Base-by-base conservation (phyloP, 2,329 filamentous ascomycete species). In the Aspergillus sp. region DNA sequence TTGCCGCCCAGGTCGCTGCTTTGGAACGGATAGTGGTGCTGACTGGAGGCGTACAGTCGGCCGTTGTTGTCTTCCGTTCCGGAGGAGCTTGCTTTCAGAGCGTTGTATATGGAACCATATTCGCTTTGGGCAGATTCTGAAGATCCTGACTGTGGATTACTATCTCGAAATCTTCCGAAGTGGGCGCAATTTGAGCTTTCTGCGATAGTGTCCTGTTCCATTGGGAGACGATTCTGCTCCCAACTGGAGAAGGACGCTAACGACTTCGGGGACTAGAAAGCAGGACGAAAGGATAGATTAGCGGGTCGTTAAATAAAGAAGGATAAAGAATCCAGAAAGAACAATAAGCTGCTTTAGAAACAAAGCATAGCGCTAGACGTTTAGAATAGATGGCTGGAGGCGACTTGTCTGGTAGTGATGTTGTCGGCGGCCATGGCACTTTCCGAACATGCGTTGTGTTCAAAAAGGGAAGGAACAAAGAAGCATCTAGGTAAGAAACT, bases 71-170 rank as follows among this genome's bases (percentile, higher is more conserved):
- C 57, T 23, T 63, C 57, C 32, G 53, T 56, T 17, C 56, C 54
- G 5, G 66, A 30, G 25, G 25, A 64, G 23, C 58, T 60, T 25
- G 63, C 61, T 41, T 61, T 50, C 35, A 60, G 50, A 6, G 69
- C 69, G 53, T 71, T 62, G 51, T 63, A 70, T 10, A 73, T 67
- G 9, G 61, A 67, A 44, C 56, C 60, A 41, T 68, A 64, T 20
- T 68, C 64, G 45, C 66, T 70, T 15, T 60, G 59, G 30, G 58
- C 47, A 12, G 63, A 62, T 39, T 65, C 63, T 0, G 55, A 56
- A 9, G 56, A 60, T 15, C 48, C 49, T 27, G 43, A 43, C 13
- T 25, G 20, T 12, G 25, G 23, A 27, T 43, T 5, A 15, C n/a
- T 20, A 20, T 27, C 23, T 43, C n/a, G 41, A 2, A n/a, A 30